Base-by-base conservation (phyloP, 2,329 filamentous ascomycete genomes). In the Basipetospora chlamydospora region DNA sequence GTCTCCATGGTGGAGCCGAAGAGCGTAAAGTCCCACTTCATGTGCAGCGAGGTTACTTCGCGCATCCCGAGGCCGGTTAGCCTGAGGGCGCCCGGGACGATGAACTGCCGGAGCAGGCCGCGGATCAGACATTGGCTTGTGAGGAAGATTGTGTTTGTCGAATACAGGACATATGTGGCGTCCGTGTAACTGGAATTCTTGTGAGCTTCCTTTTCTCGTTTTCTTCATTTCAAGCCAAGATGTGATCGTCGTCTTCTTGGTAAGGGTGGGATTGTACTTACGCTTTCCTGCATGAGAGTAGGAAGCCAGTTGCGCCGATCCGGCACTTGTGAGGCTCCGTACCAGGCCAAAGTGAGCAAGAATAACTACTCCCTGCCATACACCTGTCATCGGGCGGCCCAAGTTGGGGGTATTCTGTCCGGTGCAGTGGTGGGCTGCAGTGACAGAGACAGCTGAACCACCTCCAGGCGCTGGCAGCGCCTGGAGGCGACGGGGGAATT, bases 281-380 rank as follows among this genome's bases (percentile, higher is more conserved):
- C 46, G 50, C 50, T 28, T 47, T 44, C 33, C 44, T 46, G 29
- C 51, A 52, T 4, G 44, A 38, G n/a, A 52, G 32, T 13, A 54
- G 34, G 49, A 48, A 54, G 12, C 49, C 51, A 44, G 52, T 47
- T 17, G 46, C 43, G 4, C 51, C 52, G n/a, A 53, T 40, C 25
- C 43, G 39, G 35, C 43, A 46, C 11, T 42, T 41, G 5, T 11
- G 29, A 6, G 42, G 39, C 41, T 39, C 46, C 21, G 36, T 28
- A 12, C 42, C 44, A 7, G 42, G 42, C 41, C 39, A 46, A 16
- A 42, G 26, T 12, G 38, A 41, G 11, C 42, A 43, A 6, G 6
- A 18, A 13, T n/a, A 15, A 21, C 2, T 5, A 15, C 2, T 2
- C 4, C 32, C 32, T 13, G 9, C 22, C 13, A 34, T 13, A 34